Evolutionary conservation across 2,329 filamentous ascomycete genomes (phyloP).

Genomic region (Nothophoma quercina): DNA sequence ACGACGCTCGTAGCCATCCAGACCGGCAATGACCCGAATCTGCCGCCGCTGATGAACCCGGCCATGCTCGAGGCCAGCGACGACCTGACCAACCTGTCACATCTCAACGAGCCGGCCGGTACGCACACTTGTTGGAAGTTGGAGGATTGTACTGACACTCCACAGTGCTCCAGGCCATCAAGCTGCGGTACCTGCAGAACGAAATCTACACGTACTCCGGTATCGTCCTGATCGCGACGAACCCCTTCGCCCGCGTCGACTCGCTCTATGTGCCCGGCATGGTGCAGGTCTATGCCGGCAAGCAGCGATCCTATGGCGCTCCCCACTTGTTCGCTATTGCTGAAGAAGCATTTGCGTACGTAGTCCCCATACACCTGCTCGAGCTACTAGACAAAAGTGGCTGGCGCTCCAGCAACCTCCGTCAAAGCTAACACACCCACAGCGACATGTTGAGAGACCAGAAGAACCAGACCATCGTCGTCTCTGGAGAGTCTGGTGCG

Average conservation of each 20-base stretch:
- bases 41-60: slow-evolving; percentile 97
- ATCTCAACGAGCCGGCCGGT: slow-evolving; percentile 98
- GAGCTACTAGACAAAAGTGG: neutral
- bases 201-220: slow-evolving; percentile 99
- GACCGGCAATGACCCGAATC: slow-evolving; percentile 75
- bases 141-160: slow-evolving; percentile 37
- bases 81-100: slow-evolving; percentile 94
- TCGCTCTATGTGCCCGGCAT: slow-evolving; percentile 98
- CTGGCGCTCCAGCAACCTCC: neutral
- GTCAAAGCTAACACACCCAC: slow-evolving; percentile 22
- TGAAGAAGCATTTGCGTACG: slow-evolving; percentile 96
- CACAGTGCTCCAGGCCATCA: slow-evolving; percentile 94
- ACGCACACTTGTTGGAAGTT: slow-evolving; percentile 44
- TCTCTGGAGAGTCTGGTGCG: slow-evolving; percentile 98
- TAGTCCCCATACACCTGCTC: slow-evolving; percentile 20
- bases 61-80: slow-evolving; percentile 98
- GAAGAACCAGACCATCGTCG: slow-evolving; percentile 97
- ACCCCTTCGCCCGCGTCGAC: slow-evolving; percentile 96
- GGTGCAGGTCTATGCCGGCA: slow-evolving; percentile 99
- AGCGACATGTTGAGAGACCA: slow-evolving; percentile 96
- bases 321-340: slow-evolving; percentile 98
- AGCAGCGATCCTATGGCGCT: slow-evolving; percentile 93
- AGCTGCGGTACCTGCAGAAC: slow-evolving; percentile 95
- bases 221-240: slow-evolving; percentile 97
- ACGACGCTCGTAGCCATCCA: slow-evolving; percentile 79